Evolutionary conservation across 2,329 filamentous ascomycete species (phyloP).

Genomic region (Phyllachora maydis): DNA sequence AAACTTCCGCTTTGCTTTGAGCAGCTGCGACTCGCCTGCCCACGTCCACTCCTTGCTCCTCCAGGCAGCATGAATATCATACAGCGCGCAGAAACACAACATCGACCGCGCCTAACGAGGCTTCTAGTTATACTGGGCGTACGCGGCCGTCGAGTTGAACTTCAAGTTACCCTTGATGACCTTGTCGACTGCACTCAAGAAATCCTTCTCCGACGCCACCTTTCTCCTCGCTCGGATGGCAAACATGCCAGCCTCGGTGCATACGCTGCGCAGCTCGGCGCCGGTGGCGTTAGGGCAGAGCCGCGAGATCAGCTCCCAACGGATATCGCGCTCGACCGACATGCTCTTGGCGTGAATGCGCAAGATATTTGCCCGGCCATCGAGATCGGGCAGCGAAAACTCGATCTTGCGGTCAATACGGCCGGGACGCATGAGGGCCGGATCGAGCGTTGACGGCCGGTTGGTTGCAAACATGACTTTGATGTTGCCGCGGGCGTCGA

Average conservation of each 20-base stretch:
- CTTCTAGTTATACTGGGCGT: slow-evolving; percentile 93
- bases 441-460: slow-evolving; percentile 83
- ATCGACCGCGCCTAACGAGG: too few species aligned
- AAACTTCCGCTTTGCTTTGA: too few species aligned
- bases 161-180: slow-evolving; percentile 98
- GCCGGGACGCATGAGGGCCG: slow-evolving; percentile 90
- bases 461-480: slow-evolving; percentile 99
- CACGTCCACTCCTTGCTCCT: too few species aligned
- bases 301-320: slow-evolving; percentile 95
- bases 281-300: slow-evolving; percentile 94
- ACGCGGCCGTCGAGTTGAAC: slow-evolving; percentile 96
- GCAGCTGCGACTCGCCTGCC: too few species aligned
- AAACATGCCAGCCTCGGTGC: slow-evolving; percentile 97
- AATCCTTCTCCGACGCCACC: slow-evolving; percentile 98
- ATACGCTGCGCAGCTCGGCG: slow-evolving; percentile 87
- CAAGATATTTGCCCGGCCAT: slow-evolving; percentile 91
- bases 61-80: too few species aligned
- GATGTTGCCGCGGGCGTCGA: slow-evolving; percentile 93
- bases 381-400: slow-evolving; percentile 90
- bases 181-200: slow-evolving; percentile 94
- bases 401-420: slow-evolving; percentile 99
- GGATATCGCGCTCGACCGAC: slow-evolving; percentile 95
- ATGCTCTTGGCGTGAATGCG: slow-evolving; percentile 99
- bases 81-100: too few species aligned
- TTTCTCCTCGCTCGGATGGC: slow-evolving; percentile 87